phyloP scores from a whole-genome alignment of 495 filamentous ascomycete species.

The Trypethelium eluteriae region DNA sequence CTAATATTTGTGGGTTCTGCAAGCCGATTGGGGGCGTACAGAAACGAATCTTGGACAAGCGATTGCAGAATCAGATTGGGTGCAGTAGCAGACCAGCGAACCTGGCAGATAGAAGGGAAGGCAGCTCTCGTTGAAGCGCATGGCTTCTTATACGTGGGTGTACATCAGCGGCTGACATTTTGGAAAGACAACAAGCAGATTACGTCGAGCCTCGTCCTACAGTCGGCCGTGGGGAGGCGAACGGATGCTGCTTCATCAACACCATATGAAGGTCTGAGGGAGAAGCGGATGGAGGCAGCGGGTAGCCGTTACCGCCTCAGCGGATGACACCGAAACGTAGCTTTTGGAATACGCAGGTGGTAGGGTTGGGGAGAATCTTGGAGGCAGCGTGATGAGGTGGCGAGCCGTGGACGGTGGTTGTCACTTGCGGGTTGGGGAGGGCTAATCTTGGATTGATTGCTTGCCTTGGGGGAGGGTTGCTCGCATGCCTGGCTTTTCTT shows the following conservation, averaged over 20 bases:
- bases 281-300: neutral
- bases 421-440: constrained; percentile 1
- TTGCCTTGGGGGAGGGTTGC: constrained; percentile 1
- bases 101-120: constrained; percentile 5
- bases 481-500: constrained; percentile 2
- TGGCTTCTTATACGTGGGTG: constrained; percentile 12
- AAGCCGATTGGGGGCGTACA: neutral
- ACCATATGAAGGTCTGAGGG: neutral
- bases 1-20: neutral
- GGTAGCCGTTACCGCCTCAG: neutral
- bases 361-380: neutral
- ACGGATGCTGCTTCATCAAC: neutral
- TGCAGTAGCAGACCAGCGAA: constrained; percentile 3
- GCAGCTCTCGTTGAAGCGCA: constrained; percentile 5
- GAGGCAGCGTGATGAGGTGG: constrained; percentile 12
- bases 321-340: constrained; percentile 9
- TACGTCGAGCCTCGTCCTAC: constrained; percentile 9
- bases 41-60: neutral
- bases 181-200: constrained; percentile 9
- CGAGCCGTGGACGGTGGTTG: constrained; percentile 1
- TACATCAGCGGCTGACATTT: constrained; percentile 8
- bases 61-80: neutral
- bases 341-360: constrained; percentile 4
- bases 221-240: constrained; percentile 1
- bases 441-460: constrained; percentile 9